Conservation (phyloP, 2,329 filamentous ascomycete species). For the Cadophora luteo-olivacea region DNA sequence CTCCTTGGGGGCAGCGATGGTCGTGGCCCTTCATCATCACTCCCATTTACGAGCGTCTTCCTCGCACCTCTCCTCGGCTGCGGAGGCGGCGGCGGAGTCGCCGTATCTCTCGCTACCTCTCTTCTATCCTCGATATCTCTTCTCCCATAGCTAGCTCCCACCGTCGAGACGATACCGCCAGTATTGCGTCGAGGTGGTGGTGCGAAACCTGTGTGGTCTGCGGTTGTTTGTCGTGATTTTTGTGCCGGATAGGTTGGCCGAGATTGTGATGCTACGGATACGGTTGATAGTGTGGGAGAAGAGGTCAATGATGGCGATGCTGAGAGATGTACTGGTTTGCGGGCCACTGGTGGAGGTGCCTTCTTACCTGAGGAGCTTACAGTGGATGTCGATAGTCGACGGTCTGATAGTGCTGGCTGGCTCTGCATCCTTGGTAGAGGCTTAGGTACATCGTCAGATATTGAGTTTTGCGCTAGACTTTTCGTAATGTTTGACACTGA, state of each 20-base stretch:
- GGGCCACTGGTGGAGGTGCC: constrained; percentile 42
- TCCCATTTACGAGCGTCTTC: constrained; percentile 20
- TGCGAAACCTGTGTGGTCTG: constrained; percentile 34
- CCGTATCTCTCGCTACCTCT: constrained; percentile 3
- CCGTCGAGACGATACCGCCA: constrained; percentile 14
- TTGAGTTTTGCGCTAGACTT: constrained; percentile 32
- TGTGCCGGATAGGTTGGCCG: constrained; percentile 24
- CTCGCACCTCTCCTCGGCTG: constrained; percentile 35
- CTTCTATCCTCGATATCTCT: constrained; percentile 26
- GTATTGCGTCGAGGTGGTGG: constrained; percentile 38
- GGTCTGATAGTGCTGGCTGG: constrained; percentile 30
- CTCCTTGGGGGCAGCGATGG: constrained; percentile 41
- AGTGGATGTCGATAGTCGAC: constrained; percentile 40
- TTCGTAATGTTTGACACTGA: constrained; percentile 28
- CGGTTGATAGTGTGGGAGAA: constrained; percentile 31
- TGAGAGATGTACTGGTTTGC: constrained; percentile 44
- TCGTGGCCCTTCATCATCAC: constrained; percentile 32
- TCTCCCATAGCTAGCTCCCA: constrained; percentile 21
- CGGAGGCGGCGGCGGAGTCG: constrained; percentile 37
- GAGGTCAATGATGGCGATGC: constrained; percentile 33
- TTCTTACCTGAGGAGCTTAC: constrained; percentile 41
- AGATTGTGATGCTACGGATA: constrained; percentile 28
- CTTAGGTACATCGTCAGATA: constrained; percentile 23
- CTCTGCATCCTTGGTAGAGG: constrained; percentile 21
- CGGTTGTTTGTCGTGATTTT: constrained; percentile 23